Percentiles rank a stretch among this genome's conserved stretches.
These are phyloP conservation scores for Haplosporangium sp. DNA, from an alignment of 371 early-diverging fungal genomes.

Conservation along the genomic window DNA sequence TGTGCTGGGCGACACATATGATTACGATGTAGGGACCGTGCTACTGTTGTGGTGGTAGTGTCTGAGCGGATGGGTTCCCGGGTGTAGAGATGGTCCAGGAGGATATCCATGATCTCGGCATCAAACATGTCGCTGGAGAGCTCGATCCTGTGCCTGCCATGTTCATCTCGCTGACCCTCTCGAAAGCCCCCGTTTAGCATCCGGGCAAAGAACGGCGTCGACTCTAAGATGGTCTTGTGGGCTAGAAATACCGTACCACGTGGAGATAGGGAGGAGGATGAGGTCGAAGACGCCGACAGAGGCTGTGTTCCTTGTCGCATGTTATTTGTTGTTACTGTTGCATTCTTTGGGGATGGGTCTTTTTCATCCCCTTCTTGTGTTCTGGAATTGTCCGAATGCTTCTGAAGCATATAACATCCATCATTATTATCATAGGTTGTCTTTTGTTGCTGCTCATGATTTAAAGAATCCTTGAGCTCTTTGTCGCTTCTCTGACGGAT, in stretches of 20 bases:
- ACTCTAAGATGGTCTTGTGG: slow-evolving; percentile 36
- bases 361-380: background rate
- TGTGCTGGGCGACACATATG: background rate
- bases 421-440: background rate
- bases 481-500: background rate
- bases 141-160: slow-evolving; percentile 18
- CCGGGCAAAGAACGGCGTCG: slow-evolving; percentile 28
- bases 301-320: background rate
- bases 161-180: slow-evolving; percentile 17
- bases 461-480: slow-evolving; percentile 10
- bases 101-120: slow-evolving; percentile 28
- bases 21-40: background rate
- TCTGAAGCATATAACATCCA: background rate
- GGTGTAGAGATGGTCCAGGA: slow-evolving; percentile 41
- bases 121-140: slow-evolving; percentile 38
- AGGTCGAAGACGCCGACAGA: background rate
- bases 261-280: no score
- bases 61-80: slow-evolving; percentile 20
- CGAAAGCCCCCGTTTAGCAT: slow-evolving; percentile 37
- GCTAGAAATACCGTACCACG: slow-evolving; percentile 21
- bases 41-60: background rate
- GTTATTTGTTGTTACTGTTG: background rate
- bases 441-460: background rate
- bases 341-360: background rate
- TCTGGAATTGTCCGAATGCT: no score